Base-by-base conservation (phyloP, 2,329 filamentous ascomycete species). In the Pestalotiopsis sp. region DNA sequence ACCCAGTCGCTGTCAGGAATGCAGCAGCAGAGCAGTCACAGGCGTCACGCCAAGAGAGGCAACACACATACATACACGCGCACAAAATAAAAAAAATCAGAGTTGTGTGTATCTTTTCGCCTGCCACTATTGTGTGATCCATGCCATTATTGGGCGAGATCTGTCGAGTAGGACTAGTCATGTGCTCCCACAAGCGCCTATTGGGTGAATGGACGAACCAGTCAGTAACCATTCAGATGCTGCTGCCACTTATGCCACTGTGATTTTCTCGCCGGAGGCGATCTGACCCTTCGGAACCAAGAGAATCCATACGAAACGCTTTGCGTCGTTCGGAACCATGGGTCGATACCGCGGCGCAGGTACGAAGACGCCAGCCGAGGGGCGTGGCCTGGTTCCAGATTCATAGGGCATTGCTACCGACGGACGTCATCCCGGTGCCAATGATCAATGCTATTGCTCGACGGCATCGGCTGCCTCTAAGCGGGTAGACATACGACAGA, bases 361-460 rank as follows among this genome's bases (percentile, higher is more conserved):
- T n/a, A 65, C 31, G 38, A 58, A 25, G 36, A 65, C 31, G 41
- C 63, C 39, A 65, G 23, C 11, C 27, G 38, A 38, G 7, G 49
- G 63, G 25, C n/a, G 13, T 25, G 31, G 41, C 25, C 49, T 57
- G 63, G 63, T 65, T 65, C 41, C 23, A 49, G 13, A 23, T 65
- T n/a, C 49, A 31, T 31, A 38, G 20, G 38, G 63, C 63, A 65
- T 65, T 65, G 27, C 63, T 38, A 52, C n/a, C 11, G 41, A n/a
- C 14, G 49, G 20, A 31, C 41, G 63, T 36, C 20, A 65, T 39
- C 63, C 63, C 39, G 45, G 63, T 20, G 52, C 49, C 13, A 45
- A 65, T 31, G 17, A 65, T 65, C 63, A 65, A 65, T 65, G 63
- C 63, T 65, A 65, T 65, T 65, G 39, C 39, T 52, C 20, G 7